Percentiles rank a stretch among this genome's conserved stretches.
These are phyloP conservation scores for Houttuynia cordata DNA, from an alignment of 164 flowering plant species.

Conservation along the genomic window DNA sequence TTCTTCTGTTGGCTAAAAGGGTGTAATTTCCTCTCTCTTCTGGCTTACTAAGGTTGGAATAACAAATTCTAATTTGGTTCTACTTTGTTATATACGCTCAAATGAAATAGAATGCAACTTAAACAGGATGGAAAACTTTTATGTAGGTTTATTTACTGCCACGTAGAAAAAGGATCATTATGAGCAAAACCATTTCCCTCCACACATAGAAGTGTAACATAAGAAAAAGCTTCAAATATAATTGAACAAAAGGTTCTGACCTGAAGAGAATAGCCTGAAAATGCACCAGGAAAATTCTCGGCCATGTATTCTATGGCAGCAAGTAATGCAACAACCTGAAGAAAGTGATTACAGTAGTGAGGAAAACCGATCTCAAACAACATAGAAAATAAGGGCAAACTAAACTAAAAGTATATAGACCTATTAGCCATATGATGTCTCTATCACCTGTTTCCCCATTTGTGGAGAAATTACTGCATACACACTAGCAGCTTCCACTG, in stretches of 20 bases:
- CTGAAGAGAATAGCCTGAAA: conserved; percentile 72
- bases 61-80: no score
- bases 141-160: no score
- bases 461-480: conserved; percentile 94
- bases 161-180: no score
- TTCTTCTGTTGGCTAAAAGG: no score
- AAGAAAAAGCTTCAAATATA: background rate
- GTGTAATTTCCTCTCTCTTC: no score
- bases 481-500: conserved; percentile 47
- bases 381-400: background rate
- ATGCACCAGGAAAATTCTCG: conserved; percentile 93
- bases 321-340: conserved; percentile 89
- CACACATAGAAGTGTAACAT: no score
- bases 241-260: conserved; percentile 18
- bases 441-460: conserved; percentile 87
- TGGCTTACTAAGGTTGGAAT: no score
- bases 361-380: conserved; percentile 1
- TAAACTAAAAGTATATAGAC: background rate
- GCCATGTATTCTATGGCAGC: conserved; percentile 96
- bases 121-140: no score
- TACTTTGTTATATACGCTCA: no score
- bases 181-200: no score
- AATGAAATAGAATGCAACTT: no score
- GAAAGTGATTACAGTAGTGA: conserved; percentile 3
- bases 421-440: background rate